Base-by-base conservation (phyloP, 441 rosid genomes). In the Euphorbia corollata region DNA sequence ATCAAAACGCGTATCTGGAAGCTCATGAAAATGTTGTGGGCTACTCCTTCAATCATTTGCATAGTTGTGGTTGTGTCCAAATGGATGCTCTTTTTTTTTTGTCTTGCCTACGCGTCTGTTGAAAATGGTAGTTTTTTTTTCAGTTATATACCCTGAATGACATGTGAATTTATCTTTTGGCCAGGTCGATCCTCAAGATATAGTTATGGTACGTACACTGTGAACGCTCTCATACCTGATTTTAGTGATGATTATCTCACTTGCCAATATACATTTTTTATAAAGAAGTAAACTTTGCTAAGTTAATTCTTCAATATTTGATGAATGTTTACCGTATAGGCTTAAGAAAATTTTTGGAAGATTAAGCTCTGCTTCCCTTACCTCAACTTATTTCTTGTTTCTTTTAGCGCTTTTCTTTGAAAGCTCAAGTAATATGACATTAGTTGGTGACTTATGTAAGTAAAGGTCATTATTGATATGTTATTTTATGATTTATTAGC, bases 181-280 rank as follows among this genome's bases (percentile, higher is more conserved):
- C 36, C 85, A 93, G 97, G 98, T 90, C 77, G 99, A 93, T 84
- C 97, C 97, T 65, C 99, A 93, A 81, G 99, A 93, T 81, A 91
- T 93, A 50, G 95, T 93, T 66, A 93, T 82, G 91, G 97, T 93
- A 85, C 77, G 96, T 78, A 63, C 69, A 16, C 13, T 47, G 19
- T 67, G 8, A 64, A 70, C 50, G 38, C 53, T 5, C 16, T 15
- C 32, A 27, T 27, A 27, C 32, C 11, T 61, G 38, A 20, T 24
- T 24, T 50, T 2, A 19, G 18, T 47, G 61, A 55, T 71, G 64
- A 55, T 61, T n/a, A 55, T 15, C n/a, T 32, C 27, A 22, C 36
- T 30, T 41, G 50, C 36, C 51, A 19, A 51, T 13, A 4, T 60
- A 22, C 15, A 13, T 39, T 22, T 57, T 41, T 24, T n/a, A 27